phyloP scores from a whole-genome alignment of 2,329 filamentous ascomycete genomes.

The Bipolaris gigantea region DNA sequence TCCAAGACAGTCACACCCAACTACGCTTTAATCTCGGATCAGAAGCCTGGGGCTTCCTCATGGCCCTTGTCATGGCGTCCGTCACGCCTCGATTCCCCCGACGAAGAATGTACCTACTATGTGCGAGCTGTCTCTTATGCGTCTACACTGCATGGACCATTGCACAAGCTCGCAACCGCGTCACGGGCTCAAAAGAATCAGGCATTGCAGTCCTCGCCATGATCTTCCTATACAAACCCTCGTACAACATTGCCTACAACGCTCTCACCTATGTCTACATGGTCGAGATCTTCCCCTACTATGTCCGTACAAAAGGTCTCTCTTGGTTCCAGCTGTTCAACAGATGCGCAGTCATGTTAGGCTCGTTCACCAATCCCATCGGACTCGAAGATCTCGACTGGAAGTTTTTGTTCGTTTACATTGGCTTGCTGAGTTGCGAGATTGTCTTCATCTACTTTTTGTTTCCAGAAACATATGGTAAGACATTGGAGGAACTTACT shows the following conservation, averaged over 20 bases:
- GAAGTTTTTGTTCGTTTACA: constrained; percentile 67
- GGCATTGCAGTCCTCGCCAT: constrained; percentile 54
- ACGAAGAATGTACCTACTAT: constrained; percentile 58
- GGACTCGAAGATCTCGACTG: constrained; percentile 62
- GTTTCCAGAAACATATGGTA: constrained; percentile 40
- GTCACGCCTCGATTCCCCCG: constrained; percentile 59
- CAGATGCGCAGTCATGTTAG: constrained; percentile 62
- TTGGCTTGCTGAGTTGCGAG: constrained; percentile 41
- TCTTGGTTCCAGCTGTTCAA: constrained; percentile 64
- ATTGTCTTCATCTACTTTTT: constrained; percentile 43
- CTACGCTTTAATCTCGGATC: constrained; percentile 57
- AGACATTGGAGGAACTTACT: constrained; percentile 39
- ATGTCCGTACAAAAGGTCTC: constrained; percentile 54
- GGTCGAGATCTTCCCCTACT: constrained; percentile 55
- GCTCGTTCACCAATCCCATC: constrained; percentile 64
- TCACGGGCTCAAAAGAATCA: constrained; percentile 28
- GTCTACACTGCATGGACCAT: constrained; percentile 46
- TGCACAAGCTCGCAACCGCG: constrained; percentile 56
- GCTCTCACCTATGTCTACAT: constrained; percentile 60
- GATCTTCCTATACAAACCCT: constrained; percentile 56
- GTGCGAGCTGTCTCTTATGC: constrained; percentile 38
- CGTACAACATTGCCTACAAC: constrained; percentile 61
- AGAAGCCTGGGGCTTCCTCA: constrained; percentile 61
- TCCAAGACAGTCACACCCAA: constrained; percentile 48
- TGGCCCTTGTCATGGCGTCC: constrained; percentile 59